Evolutionary conservation across 2,329 filamentous ascomycete species (phyloP).

Genomic region (Bipolaris bicolor): DNA sequence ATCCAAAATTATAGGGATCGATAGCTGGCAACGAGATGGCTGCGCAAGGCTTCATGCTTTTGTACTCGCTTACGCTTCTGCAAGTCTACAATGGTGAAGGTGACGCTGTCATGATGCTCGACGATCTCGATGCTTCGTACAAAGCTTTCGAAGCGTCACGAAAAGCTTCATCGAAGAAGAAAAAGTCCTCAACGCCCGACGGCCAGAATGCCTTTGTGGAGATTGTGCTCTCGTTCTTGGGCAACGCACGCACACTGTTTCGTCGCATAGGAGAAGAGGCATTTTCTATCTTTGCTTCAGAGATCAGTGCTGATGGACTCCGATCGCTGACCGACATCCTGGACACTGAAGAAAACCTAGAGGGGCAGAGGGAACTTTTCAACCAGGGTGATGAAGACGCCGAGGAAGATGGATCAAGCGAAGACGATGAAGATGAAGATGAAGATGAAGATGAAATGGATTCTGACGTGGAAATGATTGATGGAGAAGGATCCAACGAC

Average conservation of each 20-base stretch:
- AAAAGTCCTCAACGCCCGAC: conserved; percentile 28
- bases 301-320: conserved; percentile 75
- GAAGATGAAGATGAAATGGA: conserved; percentile 57
- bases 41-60: conserved; percentile 72
- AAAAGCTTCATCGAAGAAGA: conserved; percentile 61
- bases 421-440: conserved; percentile 58
- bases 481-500: conserved; percentile 42
- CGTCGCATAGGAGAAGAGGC: conserved; percentile 87
- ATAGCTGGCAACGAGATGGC: conserved; percentile 42
- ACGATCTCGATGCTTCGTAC: conserved; percentile 73
- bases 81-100: conserved; percentile 90
- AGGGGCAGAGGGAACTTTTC: conserved; percentile 87
- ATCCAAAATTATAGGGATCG: conserved; percentile 27
- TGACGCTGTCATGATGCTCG: conserved; percentile 80
- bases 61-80: conserved; percentile 83
- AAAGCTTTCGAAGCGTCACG: conserved; percentile 69
- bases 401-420: conserved; percentile 51
- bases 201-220: conserved; percentile 68
- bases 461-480: conserved; percentile 55
- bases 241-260: conserved; percentile 82
- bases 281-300: conserved; percentile 79
- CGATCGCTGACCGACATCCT: conserved; percentile 72
- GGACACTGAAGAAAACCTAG: conserved; percentile 76
- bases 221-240: conserved; percentile 86
- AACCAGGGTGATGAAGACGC: conserved; percentile 59